A percentile compares a stretch with the other conserved stretches of the same genome.
Evolutionary conservation across 352 stramenopile species (phyloP).

Genomic region (Plasmopara viticola): DNA sequence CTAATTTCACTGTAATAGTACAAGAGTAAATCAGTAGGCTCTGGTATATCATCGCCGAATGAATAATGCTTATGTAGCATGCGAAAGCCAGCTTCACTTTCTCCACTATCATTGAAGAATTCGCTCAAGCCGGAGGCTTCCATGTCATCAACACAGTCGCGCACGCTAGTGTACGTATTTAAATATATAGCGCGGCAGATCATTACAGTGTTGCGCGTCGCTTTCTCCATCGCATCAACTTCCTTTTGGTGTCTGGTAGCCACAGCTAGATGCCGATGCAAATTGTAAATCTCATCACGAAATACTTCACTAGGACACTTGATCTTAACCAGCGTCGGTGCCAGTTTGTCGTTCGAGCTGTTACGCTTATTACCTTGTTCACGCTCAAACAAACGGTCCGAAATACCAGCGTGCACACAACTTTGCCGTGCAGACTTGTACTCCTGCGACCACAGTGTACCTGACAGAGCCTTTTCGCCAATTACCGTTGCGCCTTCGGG

Average conservation of each 20-base stretch:
- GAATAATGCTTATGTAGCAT: conserved; percentile 60
- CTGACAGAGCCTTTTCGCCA: conserved; percentile 9
- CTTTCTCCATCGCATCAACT: conserved; percentile 45
- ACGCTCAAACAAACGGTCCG: conserved; percentile 54
- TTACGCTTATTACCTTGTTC: conserved; percentile 26
- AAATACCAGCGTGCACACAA: conserved; percentile 65
- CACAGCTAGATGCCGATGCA: conserved; percentile 41
- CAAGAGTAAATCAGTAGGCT: conserved; percentile 57
- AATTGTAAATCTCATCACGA: conserved; percentile 57
- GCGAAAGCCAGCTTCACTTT: conserved; percentile 53
- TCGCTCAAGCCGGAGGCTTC: conserved; percentile 27
- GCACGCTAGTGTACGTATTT: conserved; percentile 41
- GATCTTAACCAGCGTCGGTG: conserved; percentile 30
- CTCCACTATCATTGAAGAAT: conserved; percentile 43
- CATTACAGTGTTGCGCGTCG: conserved; percentile 55
- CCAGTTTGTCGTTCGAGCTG: conserved; percentile 3
- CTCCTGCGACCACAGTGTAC: conserved; percentile 34
- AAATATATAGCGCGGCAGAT: conserved; percentile 44
- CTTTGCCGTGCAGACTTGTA: conserved; percentile 53
- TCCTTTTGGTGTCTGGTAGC: conserved; percentile 43
- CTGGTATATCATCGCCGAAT: conserved; percentile 32
- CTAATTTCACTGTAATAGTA: conserved; percentile 59
- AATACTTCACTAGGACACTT: conserved; percentile 53
- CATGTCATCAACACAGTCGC: conserved; percentile 53
- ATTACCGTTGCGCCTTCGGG: conserved; percentile 4